phyloP scores from a whole-genome alignment of 495 filamentous ascomycete species.

The Trichoderma gamsii region DNA sequence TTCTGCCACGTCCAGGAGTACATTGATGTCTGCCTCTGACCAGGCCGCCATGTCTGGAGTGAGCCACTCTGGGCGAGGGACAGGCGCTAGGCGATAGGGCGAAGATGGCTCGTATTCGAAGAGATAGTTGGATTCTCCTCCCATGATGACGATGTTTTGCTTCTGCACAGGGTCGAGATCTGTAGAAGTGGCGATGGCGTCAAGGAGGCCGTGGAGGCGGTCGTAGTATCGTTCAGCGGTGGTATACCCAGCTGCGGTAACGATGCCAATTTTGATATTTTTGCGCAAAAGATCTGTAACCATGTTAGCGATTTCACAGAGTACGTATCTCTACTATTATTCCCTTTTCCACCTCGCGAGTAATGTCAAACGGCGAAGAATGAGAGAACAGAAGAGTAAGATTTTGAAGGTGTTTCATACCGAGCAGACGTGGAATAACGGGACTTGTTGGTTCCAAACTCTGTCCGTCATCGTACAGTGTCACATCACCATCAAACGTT shows the following conservation, averaged over 20 bases:
- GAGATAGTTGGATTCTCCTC: conserved; percentile 78
- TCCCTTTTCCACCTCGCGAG: neutral
- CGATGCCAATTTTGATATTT: conserved; percentile 78
- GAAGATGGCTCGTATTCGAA: conserved; percentile 61
- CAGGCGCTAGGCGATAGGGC: conserved; percentile 51
- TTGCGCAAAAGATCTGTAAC: conserved; percentile 44
- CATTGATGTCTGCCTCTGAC: conserved; percentile 68
- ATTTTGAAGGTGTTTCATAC: conserved; percentile 21
- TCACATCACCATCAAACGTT: conserved; percentile 97
- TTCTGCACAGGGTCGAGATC: conserved; percentile 57
- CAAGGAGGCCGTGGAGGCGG: conserved; percentile 76
- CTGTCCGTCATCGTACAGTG: conserved; percentile 89
- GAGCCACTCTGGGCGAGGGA: conserved; percentile 68
- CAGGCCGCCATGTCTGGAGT: conserved; percentile 84
- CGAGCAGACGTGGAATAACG: conserved; percentile 70
- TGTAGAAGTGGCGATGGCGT: conserved; percentile 63
- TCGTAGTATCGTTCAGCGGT: conserved; percentile 76
- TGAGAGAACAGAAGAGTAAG: neutral
- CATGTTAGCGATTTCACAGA: too few species aligned
- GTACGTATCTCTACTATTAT: neutral
- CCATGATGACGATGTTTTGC: conserved; percentile 79
- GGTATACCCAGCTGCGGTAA: conserved; percentile 94
- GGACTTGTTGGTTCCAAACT: conserved; percentile 66
- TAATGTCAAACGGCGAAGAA: neutral
- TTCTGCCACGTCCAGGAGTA: conserved; percentile 82